Conservation (phyloP, 306 rosid species). For the Adenanthera pavonina region DNA sequence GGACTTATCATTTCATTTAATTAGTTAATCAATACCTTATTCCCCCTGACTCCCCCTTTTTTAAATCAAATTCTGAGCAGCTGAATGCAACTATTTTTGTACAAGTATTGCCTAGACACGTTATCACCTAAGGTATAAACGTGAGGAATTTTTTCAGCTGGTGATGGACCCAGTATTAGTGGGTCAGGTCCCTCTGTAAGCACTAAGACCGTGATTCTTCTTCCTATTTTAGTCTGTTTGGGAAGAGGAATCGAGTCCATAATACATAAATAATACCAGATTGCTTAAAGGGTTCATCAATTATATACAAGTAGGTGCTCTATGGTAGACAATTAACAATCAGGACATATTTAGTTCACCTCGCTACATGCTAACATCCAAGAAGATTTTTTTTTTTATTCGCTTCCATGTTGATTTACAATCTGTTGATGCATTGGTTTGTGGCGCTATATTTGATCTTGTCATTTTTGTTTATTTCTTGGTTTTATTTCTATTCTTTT, state of each 20-base stretch:
- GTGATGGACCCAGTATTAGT: no score
- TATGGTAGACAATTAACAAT: background rate
- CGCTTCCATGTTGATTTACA: constrained; percentile 34
- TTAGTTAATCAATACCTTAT: background rate
- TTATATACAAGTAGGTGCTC: background rate
- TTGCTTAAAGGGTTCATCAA: no score
- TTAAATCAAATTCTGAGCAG: background rate
- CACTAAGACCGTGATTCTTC: no score
- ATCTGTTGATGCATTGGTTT: constrained; percentile 4
- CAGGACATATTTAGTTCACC: constrained; percentile 8
- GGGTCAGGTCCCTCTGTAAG: no score
- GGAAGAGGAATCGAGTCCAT: no score
- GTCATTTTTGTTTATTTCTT: constrained; percentile 9
- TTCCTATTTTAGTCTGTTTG: no score
- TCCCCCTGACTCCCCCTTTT: background rate
- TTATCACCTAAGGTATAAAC: background rate
- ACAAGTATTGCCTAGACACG: background rate
- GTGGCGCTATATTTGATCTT: background rate
- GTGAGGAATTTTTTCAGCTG: background rate
- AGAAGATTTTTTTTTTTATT: constrained; percentile 8
- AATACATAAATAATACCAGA: no score
- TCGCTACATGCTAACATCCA: background rate
- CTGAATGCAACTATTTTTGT: background rate
- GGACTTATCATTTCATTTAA: background rate
- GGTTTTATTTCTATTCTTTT: background rate